Evolutionary conservation across 768 basidiomycete genomes (phyloP), one percentile per base, ranked within the genome.

Genomic region (Xanthoconium stramineum): DNA sequence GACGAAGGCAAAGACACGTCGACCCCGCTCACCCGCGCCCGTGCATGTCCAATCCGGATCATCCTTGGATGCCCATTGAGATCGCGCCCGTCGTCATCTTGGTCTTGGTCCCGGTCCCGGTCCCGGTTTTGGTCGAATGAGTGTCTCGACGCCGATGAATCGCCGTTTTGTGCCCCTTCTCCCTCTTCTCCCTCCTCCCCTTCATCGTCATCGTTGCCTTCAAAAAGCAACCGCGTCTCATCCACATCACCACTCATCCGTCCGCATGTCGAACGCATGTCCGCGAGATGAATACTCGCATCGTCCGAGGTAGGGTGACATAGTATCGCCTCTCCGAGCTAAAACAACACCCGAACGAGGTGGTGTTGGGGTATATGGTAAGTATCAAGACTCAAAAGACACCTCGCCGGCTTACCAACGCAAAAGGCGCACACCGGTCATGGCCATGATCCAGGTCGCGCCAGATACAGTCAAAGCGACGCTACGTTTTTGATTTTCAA

Each of bases 361-460:
- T 38, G 47, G 14, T 53, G 52, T 56, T 39, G 56, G 56, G 59
- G 52, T 61, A 60, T 52, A 59, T 57, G 59, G 64, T 65, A 61
- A 59, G 57, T 19, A 30, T 30, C 15, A 47, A 19, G 1, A 50
- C 39, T 37, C 15, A 28, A 30, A 47, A 32, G 35, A n/a, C 14
- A 24, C 46, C 33, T 40, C 32, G 10, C 17, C 32, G 15, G 74
- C 84, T 46, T 61, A 95, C 92, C 65, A 98, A 71, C 0, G 93
- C 85, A 72, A 92, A 96, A 3, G 95, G 95, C 4, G 86, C 93
- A 96, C 95, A 98, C 96, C 96, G 8, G 87, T 86, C 13, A 89
- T 61, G 9, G 87, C 81, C 50, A 97, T 83, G 57, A 98, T 78
- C 13, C 85, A 53, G 1, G 89, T 93, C 17, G 92, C 88, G 0